Percentiles rank a stretch among this genome's conserved stretches.
These are phyloP conservation scores for Calonectria pseudoreteaudii DNA, from an alignment of 2,329 filamentous ascomycete species.

Conservation along the genomic window DNA sequence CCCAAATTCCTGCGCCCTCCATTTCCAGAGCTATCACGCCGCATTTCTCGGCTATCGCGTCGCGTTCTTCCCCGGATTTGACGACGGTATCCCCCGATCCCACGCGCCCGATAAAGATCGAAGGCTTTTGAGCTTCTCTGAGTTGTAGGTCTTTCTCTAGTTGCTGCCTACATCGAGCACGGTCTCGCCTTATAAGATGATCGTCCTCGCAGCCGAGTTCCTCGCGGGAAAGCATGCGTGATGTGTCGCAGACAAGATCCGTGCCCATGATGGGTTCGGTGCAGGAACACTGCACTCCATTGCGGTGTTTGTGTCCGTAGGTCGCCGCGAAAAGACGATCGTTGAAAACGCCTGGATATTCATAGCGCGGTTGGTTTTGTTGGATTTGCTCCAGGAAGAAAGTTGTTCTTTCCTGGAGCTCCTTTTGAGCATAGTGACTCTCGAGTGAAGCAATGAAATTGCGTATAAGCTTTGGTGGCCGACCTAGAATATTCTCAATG, in stretches of 20 bases:
- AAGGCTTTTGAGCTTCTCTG: neutral
- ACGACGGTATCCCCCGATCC: conserved; percentile 53
- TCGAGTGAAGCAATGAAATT: conserved; percentile 4
- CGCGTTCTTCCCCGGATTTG: conserved; percentile 45
- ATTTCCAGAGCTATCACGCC: conserved; percentile 9
- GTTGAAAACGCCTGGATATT: conserved; percentile 37
- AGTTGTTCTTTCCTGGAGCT: conserved; percentile 9
- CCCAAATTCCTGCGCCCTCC: conserved; percentile 6
- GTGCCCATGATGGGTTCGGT: neutral
- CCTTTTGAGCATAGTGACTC: neutral
- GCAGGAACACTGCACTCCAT: neutral
- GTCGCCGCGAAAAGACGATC: conserved; percentile 39
- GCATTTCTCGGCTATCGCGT: neutral
- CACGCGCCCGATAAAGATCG: conserved; percentile 50
- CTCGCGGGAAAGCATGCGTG: neutral
- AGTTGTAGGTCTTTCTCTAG: neutral
- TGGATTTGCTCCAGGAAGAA: neutral
- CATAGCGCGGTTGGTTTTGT: conserved; percentile 18
- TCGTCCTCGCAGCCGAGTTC: conserved; percentile 12
- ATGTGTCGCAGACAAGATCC: neutral
- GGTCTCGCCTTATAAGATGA: neutral
- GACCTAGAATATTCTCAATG: conserved; percentile 37
- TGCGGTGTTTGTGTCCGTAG: conserved; percentile 22
- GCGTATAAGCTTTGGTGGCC: neutral
- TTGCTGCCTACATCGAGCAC: neutral